Conservation (phyloP, 1,139 yeast genomes). For the Scheffersomyces cryptocercus region DNA sequence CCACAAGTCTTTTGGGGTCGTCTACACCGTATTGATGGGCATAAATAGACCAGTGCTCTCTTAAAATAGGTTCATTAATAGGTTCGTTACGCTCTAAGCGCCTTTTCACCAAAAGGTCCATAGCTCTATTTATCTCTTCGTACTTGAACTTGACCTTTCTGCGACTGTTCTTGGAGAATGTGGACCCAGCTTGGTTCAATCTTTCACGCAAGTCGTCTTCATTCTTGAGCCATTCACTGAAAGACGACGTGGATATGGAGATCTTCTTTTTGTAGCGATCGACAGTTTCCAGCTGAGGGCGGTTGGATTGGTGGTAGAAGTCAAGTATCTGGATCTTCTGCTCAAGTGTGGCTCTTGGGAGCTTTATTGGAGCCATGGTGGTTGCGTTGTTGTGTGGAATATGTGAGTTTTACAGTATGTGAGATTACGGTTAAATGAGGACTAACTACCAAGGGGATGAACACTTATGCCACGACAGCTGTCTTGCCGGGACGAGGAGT, state of each 20-base stretch:
- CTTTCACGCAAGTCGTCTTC: slow-evolving; percentile 51
- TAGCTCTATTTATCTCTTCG: slow-evolving; percentile 57
- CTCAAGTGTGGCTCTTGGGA: slow-evolving; percentile 59
- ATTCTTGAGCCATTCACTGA: slow-evolving; percentile 61
- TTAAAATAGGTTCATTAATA: slow-evolving; percentile 53
- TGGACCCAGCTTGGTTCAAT: slow-evolving; percentile 36
- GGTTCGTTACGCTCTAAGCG: slow-evolving; percentile 46
- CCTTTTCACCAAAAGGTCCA: slow-evolving; percentile 53
- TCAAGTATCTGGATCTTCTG: slow-evolving; percentile 58
- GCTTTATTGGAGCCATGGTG: slow-evolving; percentile 23
- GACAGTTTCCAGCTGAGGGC: slow-evolving; percentile 61
- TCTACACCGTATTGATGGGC: slow-evolving; percentile 60
- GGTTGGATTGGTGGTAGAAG: slow-evolving; percentile 45
- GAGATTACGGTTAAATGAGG: too few species aligned
- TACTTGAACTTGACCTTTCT: slow-evolving; percentile 55
- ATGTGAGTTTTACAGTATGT: too few species aligned
- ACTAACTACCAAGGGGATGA: too few species aligned
- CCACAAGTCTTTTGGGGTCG: slow-evolving; percentile 55
- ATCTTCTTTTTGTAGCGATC: slow-evolving; percentile 49
- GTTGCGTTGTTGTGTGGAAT: background rate
- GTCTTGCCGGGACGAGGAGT: too few species aligned
- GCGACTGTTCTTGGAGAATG: slow-evolving; percentile 41
- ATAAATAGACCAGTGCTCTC: slow-evolving; percentile 57
- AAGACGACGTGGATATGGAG: slow-evolving; percentile 57
- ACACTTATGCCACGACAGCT: too few species aligned